Base-by-base conservation (phyloP, 345 rosid species). In the Kandelia obovata region DNA sequence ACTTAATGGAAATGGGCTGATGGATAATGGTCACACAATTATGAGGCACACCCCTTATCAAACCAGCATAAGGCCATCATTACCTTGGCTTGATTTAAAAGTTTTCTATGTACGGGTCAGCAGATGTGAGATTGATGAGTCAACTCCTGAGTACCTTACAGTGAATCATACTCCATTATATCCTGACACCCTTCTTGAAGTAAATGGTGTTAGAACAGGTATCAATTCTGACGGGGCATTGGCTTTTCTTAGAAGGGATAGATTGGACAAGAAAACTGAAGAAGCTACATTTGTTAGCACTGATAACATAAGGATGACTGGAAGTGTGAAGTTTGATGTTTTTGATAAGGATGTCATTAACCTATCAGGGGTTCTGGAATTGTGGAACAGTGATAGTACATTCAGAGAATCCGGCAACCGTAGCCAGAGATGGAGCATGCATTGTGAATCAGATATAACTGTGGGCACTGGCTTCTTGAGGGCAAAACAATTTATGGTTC, bases 271-370 rank as follows among this genome's bases (percentile, higher is more conserved):
- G 61, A 72, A 59, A 68, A 67, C 80, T 7, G 80, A 72, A 69
- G 80, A 77, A 68, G 77, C 80, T 53, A 77, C 77, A 57, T 77
- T 77, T 64, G 76, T 77, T 46, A 72, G 80, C 67, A 77, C 74
- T 7, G 76, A 72, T 65, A 64, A 53, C 19, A 61, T 65, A 68
- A 77, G 77, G 67, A 60, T 53, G 64, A 72, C 60, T 3, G 73
- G 73, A n/a, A 58, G 67, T 31, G 67, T 77, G 73, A 77, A 60
- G 58, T 77, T 77, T 11, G 67, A 68, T 11, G 80, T 72, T 63
- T 59, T 63, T 47, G 71, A 77, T 31, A 72, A 64, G 66, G 62
- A 72, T 37, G 55, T 52, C 23, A 56, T 77, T 6, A 9, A 68
- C 1, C 5, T 72, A 25, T 73, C 76, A 11, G 80, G 77, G 35